These are phyloP conservation scores for Triticum timopheevii DNA, from an alignment of 176 grass and related monocot genomes.

Conservation along the genomic window DNA sequence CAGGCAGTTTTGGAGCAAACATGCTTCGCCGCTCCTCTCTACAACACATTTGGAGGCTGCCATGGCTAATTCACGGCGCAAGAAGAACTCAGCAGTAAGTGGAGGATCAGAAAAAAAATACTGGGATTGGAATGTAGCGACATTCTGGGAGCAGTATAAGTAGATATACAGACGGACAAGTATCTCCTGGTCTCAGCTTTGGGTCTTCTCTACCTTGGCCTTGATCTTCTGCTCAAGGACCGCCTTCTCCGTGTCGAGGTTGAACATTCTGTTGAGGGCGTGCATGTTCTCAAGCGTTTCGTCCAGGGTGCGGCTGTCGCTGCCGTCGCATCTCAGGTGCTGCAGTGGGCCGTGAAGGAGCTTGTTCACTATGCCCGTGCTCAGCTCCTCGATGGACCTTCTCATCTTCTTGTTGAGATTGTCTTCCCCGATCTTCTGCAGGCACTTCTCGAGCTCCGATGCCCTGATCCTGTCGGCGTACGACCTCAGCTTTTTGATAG, in stretches of 20 bases:
- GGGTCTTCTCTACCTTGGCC: constrained; percentile 86
- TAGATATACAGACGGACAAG: constrained; percentile 43
- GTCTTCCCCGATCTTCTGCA: constrained; percentile 75
- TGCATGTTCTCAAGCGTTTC: constrained; percentile 90
- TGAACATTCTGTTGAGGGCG: constrained; percentile 86
- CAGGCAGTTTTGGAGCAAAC: constrained; percentile 20
- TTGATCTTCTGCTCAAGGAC: constrained; percentile 87
- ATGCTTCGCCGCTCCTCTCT: constrained; percentile 12
- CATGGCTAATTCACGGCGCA: constrained; percentile 40
- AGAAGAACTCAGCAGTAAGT: constrained; percentile 35
- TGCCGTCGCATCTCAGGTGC: constrained; percentile 82
- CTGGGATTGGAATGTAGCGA: constrained; percentile 30
- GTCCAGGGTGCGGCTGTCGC: constrained; percentile 71
- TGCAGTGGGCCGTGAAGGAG: constrained; percentile 85
- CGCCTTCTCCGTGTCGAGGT: constrained; percentile 69
- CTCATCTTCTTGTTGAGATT: constrained; percentile 71
- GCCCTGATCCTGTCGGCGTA: constrained; percentile 78
- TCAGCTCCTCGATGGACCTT: constrained; percentile 76
- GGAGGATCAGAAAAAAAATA: constrained; percentile 31
- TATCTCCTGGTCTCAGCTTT: constrained; percentile 47
- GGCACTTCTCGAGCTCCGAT: constrained; percentile 81
- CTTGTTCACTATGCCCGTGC: constrained; percentile 82
- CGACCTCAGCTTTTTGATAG: constrained; percentile 90
- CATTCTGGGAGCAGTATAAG: constrained; percentile 33
- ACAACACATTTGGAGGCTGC: constrained; percentile 29